Conservation (phyloP, 2,329 filamentous ascomycete species). For the Aspergillus fischeri region DNA sequence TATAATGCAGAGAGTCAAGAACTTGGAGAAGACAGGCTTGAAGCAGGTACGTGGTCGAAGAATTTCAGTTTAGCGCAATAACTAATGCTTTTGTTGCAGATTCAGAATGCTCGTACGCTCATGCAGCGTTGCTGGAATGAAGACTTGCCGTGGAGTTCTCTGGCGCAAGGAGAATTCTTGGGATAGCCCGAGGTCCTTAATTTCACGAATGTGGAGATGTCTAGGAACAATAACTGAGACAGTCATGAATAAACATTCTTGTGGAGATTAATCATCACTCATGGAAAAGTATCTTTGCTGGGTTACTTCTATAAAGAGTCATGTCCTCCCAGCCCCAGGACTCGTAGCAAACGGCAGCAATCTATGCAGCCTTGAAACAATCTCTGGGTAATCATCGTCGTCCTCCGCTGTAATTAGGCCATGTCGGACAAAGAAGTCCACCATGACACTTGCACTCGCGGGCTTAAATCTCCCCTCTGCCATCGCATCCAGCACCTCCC, state of each 20-base stretch:
- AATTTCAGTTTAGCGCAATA: neutral
- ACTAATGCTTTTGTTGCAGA: conserved; percentile 18
- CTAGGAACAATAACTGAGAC: neutral
- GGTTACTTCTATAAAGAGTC: neutral
- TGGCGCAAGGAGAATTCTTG: conserved; percentile 38
- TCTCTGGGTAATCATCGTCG: conserved; percentile 4
- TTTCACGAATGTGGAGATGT: neutral
- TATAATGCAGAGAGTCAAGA: conserved; percentile 62
- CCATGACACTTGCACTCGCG: conserved; percentile 2
- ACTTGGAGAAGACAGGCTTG: conserved; percentile 70
- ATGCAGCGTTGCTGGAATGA: conserved; percentile 40
- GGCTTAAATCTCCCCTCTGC: conserved; percentile 2
- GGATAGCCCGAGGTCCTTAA: conserved; percentile 20
- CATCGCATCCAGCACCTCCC: conserved; percentile 5
- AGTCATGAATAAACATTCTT: neutral
- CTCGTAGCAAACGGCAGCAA: conserved; percentile 6
- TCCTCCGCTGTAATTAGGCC: conserved; percentile 6
- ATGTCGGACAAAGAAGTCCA: conserved; percentile 9
- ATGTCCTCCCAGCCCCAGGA: neutral
- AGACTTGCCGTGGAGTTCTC: conserved; percentile 35
- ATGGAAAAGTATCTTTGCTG: no score
- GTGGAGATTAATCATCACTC: no score
- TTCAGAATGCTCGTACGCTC: conserved; percentile 37
- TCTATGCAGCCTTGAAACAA: conserved; percentile 5
- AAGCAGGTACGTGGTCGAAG: conserved; percentile 56